These are phyloP conservation scores for Apiospora rasikravindrae DNA, from an alignment of 2,329 filamentous ascomycete genomes.

Conservation along the genomic window DNA sequence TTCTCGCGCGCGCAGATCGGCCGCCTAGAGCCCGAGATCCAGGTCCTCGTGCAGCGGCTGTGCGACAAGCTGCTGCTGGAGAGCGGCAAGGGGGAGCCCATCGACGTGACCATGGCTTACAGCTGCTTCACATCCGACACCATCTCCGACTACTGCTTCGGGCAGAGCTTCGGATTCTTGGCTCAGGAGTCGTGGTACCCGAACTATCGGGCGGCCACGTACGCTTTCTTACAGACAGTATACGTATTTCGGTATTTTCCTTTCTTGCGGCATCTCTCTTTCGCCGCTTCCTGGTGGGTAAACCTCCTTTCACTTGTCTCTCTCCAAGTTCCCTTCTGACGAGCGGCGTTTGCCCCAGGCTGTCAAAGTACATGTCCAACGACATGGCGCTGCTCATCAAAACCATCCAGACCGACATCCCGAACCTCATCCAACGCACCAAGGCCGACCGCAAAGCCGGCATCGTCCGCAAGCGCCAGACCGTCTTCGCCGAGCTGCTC, in stretches of 20 bases:
- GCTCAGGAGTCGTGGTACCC: constrained; percentile 37
- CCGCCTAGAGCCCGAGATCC: constrained; percentile 28
- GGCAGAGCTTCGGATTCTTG: constrained; percentile 42
- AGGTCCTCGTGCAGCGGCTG: constrained; percentile 26
- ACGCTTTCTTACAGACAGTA: constrained; percentile 29
- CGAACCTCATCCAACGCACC: constrained; percentile 24
- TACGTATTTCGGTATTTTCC: constrained; percentile 35
- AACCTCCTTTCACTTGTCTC: neutral
- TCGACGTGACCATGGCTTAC: constrained; percentile 44
- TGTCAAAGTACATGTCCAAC: constrained; percentile 30
- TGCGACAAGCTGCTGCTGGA: constrained; percentile 38
- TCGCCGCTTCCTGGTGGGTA: constrained; percentile 25
- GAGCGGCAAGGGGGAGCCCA: constrained; percentile 29
- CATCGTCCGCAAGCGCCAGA: constrained; percentile 24
- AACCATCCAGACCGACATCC: constrained; percentile 28
- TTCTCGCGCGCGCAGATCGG: constrained; percentile 41
- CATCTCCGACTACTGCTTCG: constrained; percentile 45
- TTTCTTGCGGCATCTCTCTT: constrained; percentile 25
- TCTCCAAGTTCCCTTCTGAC: too few species aligned
- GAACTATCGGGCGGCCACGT: constrained; percentile 36
- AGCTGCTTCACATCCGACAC: constrained; percentile 47
- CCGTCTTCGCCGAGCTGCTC: constrained; percentile 31
- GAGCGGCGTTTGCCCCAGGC: constrained; percentile 1
- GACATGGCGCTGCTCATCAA: constrained; percentile 29
- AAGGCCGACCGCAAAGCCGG: constrained; percentile 26